Conservation (phyloP, 768 basidiomycete genomes). For the Lactarius trivialis region DNA sequence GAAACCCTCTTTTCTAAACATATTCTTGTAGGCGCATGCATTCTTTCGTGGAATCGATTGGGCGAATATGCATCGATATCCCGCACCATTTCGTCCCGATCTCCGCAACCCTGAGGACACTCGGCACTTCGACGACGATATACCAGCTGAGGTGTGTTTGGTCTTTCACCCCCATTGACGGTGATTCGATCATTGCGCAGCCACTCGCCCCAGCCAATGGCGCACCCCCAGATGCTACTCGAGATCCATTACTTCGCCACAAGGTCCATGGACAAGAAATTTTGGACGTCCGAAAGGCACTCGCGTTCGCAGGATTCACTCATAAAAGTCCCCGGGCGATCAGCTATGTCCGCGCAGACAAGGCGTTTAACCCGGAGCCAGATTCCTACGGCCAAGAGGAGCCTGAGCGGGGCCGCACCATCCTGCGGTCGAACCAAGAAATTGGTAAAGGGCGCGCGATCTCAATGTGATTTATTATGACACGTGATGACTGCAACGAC, state of each 20-base stretch:
- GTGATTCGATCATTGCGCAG: conserved; percentile 41
- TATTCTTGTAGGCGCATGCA: conserved; percentile 55
- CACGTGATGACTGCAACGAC: conserved; percentile 16
- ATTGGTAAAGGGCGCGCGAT: conserved; percentile 73
- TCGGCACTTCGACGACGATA: conserved; percentile 91
- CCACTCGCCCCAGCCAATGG: conserved; percentile 88
- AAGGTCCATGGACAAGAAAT: conserved; percentile 81
- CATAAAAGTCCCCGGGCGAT: conserved; percentile 82
- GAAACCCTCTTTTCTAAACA: conserved; percentile 9
- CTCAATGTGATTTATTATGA: conserved; percentile 52
- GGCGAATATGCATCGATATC: conserved; percentile 73
- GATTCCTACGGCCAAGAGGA: conserved; percentile 41
- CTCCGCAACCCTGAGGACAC: conserved; percentile 81
- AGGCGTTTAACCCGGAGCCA: conserved; percentile 54
- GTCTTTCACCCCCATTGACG: neutral
- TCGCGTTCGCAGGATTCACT: conserved; percentile 88
- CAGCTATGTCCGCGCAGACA: conserved; percentile 70
- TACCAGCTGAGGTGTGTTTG: conserved; percentile 72
- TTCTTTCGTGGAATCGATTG: conserved; percentile 93
- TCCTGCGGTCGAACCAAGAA: conserved; percentile 54
- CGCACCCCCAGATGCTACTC: conserved; percentile 73
- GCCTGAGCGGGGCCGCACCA: conserved; percentile 57
- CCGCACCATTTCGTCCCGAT: conserved; percentile 87
- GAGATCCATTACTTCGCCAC: conserved; percentile 84
- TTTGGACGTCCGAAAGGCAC: conserved; percentile 82